Conservation (phyloP, 257 asterid species). For the Solanum sejunctum region DNA sequence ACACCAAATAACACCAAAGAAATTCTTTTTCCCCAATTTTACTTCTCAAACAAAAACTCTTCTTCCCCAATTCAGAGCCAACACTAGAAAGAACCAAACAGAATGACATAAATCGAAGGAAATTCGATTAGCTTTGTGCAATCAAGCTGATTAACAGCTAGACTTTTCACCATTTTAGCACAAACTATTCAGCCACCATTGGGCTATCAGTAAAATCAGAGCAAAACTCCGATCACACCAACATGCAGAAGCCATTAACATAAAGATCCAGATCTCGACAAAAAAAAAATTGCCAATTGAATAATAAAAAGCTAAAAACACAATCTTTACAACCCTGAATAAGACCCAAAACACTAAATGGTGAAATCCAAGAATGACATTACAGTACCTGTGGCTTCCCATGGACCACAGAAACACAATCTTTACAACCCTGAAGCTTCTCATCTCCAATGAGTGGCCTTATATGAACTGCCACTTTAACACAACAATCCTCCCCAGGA, state of each 20-base stretch:
- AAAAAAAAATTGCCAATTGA: conserved; percentile 3
- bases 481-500: conserved; percentile 83
- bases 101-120: background rate
- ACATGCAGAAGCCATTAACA: conserved; percentile 25
- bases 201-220: background rate
- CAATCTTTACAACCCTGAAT: background rate
- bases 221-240: conserved; percentile 21
- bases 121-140: background rate
- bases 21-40: background rate
- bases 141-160: background rate
- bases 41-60: background rate
- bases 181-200: background rate
- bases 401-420: conserved; percentile 71
- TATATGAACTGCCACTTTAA: conserved; percentile 90
- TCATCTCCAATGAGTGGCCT: conserved; percentile 97
- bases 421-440: conserved; percentile 91
- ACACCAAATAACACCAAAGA: background rate
- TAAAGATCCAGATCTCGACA: conserved; percentile 40
- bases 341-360: background rate
- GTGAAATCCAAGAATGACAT: conserved; percentile 27
- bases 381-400: conserved; percentile 88
- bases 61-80: background rate
- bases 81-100: background rate
- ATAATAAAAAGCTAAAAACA: conserved; percentile 7
- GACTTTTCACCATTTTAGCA: background rate